Conservation (phyloP, 202 grass and related monocot species). For the Panicum hallii region DNA sequence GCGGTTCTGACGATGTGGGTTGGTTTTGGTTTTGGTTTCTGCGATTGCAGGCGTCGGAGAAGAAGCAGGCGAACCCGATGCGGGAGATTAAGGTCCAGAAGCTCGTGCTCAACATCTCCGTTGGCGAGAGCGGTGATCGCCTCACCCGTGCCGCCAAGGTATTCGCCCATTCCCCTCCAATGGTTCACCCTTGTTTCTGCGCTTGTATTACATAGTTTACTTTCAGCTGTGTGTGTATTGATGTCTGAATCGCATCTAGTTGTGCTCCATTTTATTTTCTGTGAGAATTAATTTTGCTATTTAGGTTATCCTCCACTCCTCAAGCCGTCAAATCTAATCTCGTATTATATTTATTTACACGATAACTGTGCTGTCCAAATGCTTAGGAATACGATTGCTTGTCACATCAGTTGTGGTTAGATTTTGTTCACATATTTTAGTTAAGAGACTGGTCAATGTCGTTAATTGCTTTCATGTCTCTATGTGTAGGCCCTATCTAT, state of each 20-base stretch:
- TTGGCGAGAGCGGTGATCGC: slow-evolving; percentile 75
- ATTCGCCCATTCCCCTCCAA: neutral
- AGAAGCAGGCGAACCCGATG: slow-evolving; percentile 72
- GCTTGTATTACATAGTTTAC: neutral
- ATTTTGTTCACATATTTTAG: neutral
- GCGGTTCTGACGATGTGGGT: slow-evolving; percentile 25
- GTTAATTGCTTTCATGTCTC: neutral
- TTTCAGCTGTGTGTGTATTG: neutral
- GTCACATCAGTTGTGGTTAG: neutral
- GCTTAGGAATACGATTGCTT: neutral
- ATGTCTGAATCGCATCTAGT: neutral
- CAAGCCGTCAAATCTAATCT: neutral
- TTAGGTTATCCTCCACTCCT: neutral
- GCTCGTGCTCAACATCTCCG: slow-evolving; percentile 82
- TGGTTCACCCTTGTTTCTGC: neutral
- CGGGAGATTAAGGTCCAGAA: slow-evolving; percentile 80
- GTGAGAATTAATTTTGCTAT: neutral
- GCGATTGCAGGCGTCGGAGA: slow-evolving; percentile 65
- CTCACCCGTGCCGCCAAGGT: slow-evolving; percentile 79
- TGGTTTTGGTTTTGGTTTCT: neutral
- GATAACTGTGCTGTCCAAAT: neutral
- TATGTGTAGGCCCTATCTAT: neutral
- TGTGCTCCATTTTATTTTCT: neutral
- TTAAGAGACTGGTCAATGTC: neutral
- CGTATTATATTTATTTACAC: neutral